Evolutionary conservation across 1,284 basidiomycete genomes (phyloP), one percentile per base, ranked within the genome.

Genomic region (Cystodermella granulosa): DNA sequence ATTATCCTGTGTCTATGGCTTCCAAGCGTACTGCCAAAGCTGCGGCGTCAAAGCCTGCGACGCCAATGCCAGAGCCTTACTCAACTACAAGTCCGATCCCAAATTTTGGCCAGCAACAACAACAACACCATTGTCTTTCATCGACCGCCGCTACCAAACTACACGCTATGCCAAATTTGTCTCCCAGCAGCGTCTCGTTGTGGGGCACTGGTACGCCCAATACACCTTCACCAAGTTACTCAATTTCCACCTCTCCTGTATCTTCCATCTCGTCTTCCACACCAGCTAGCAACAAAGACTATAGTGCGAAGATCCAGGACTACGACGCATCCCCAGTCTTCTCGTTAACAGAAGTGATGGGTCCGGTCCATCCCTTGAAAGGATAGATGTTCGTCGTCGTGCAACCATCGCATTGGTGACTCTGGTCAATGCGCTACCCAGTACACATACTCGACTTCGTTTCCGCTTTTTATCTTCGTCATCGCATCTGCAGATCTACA

Each of bases 1-100:
- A 74, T 0, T 84, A 84, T 49, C 70, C 75, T 0, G 68, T 83
- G 0, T 72, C 77, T 0, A 74, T 78, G 54, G 75, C 78, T 0
- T 81, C 80, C 47, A 78, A 76, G 56, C 71, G 73, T 22, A 70
- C 70, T 2, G 64, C 65, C 37, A 67, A 65, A 47, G 69, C 68
- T 22, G 67, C 69, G 7, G 63, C 69, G 1, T 73, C 76, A 0
- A 61, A 70, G 0, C 66, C 76, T 4, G 67, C 69, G 4, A 72
- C 74, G 0, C 64, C 72, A 3, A 67, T 79, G n/a, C 77, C 80
- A 0, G 75, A 79, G 35, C 74, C 76, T 1, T 68, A 73, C 8
- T 68, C 72, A 14, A 73, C 69, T 2, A 72, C 75, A 0, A 75
- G 73, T 39, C 75, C 73, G 13, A 74, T 74, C 3, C 74, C 79